phyloP scores from a whole-genome alignment of 306 rosid species.

The Ormosia semicastrata region DNA sequence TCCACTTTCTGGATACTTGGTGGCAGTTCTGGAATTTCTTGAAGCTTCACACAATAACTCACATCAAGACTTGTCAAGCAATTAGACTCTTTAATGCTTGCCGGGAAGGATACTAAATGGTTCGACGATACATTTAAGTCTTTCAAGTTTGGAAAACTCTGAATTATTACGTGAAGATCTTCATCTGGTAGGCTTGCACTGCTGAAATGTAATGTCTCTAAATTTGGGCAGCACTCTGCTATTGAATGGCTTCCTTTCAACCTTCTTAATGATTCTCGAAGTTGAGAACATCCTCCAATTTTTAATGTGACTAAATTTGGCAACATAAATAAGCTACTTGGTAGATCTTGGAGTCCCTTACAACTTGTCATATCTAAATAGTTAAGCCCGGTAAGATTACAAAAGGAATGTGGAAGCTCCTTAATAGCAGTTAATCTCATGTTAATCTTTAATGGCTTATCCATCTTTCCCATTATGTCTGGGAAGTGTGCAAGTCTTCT shows the following conservation, averaged over 20 bases:
- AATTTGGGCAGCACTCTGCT: neutral
- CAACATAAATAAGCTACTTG: neutral
- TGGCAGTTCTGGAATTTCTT: neutral
- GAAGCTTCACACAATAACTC: neutral
- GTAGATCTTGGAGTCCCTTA: neutral
- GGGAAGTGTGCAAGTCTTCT: neutral
- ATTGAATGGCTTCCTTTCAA: neutral
- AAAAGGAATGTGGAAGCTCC: neutral
- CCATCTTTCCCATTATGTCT: neutral
- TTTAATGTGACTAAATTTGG: neutral
- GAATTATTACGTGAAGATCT: neutral
- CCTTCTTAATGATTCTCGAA: neutral
- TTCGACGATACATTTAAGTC: neutral
- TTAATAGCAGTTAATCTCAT: neutral
- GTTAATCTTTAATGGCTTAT: neutral
- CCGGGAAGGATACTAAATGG: neutral
- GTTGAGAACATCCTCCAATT: conserved; percentile 1
- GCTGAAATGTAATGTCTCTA: neutral
- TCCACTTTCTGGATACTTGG: neutral
- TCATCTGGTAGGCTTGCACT: neutral
- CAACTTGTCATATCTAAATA: neutral
- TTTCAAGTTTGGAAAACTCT: neutral
- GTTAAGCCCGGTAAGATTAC: neutral
- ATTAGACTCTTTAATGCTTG: neutral
- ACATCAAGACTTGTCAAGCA: neutral